A percentile compares a stretch with the other conserved stretches of the same genome.
Evolutionary conservation across 805 yeast genomes (phyloP).

Genomic region (Kluyveromyces starmeri): DNA sequence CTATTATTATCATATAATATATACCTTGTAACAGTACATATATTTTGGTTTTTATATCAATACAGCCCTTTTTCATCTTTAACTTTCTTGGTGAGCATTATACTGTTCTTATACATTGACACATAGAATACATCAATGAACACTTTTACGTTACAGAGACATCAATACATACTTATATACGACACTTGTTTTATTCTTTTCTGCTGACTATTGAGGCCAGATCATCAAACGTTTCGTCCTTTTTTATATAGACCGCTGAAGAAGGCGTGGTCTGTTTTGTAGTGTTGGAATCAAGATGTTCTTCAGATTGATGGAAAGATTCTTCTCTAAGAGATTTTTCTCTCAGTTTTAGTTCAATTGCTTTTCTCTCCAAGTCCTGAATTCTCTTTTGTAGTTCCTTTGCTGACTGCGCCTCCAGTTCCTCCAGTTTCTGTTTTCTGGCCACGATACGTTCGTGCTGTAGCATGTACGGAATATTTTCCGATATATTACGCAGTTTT

Average conservation of each 20-base stretch:
- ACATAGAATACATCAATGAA: no score
- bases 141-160: no score
- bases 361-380: constrained; percentile 66
- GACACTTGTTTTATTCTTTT: constrained; percentile 11
- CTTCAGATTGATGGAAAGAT: constrained; percentile 14
- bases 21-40: constrained; percentile 5
- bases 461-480: constrained; percentile 76
- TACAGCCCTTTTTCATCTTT: no score
- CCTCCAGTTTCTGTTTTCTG: constrained; percentile 71
- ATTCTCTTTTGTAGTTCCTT: constrained; percentile 65
- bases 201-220: constrained; percentile 37
- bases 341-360: constrained; percentile 59
- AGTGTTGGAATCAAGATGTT: constrained; percentile 7
- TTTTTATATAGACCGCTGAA: constrained; percentile 28
- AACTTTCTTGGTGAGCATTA: no score
- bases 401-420: constrained; percentile 70
- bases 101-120: no score
- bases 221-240: constrained; percentile 49
- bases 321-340: constrained; percentile 40
- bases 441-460: constrained; percentile 68
- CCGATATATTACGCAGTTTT: constrained; percentile 68
- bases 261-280: constrained; percentile 8
- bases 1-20: background rate
- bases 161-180: no score
- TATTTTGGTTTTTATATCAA: constrained; percentile 1